Evolutionary conservation across 2,329 filamentous ascomycete species (phyloP), one percentile per base, ranked within the genome.

Genomic region (Tolypocladium sp.): DNA sequence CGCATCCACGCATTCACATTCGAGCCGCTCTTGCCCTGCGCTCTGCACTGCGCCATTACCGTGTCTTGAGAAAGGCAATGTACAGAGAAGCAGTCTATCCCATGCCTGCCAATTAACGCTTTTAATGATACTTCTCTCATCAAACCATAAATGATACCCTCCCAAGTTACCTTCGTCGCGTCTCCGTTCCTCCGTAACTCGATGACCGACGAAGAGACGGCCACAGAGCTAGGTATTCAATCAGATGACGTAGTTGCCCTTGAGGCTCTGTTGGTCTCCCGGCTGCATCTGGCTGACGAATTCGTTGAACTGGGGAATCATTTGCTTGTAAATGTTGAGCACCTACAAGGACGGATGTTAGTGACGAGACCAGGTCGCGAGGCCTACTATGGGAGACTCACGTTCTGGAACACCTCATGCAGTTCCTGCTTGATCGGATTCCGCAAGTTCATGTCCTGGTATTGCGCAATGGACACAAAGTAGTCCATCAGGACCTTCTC

Each of bases 401-500:
- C 91, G 74, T 88, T 85, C 69, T 90, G 86, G 73, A 96, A 95
- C 44, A 87, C 84, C 58, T 85, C 82, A 59, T 88, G 83, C 57
- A 91, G 78, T 60, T 87, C 85, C 64, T 84, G 81, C 69, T 86
- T 87, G 63, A 84, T 73, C 30, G 84, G 82, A 60, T 78, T 85
- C 60, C 80, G 80, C 58, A 84, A 76, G 61, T 81, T 79, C 62
- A 87, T 82, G 63, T 87, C 83, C 60, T 84, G 84, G 71, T 92
- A 96, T 61, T 83, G 81, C 20, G 93, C 90, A 76, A 97, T 95
- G 59, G 90, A 82, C 57, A 80, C 82, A 72, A 99, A 96, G 75
- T 94, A 95, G 59, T 89, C 84, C 41, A 88, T 79, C 46, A 99
- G 79, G 60, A 87, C 89, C 65, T 88, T 88, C 75, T 97, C 94